These are phyloP conservation scores for Stagonosporopsis cucurbitacearum DNA, from an alignment of 2,329 filamentous ascomycete species.

Conservation along the genomic window DNA sequence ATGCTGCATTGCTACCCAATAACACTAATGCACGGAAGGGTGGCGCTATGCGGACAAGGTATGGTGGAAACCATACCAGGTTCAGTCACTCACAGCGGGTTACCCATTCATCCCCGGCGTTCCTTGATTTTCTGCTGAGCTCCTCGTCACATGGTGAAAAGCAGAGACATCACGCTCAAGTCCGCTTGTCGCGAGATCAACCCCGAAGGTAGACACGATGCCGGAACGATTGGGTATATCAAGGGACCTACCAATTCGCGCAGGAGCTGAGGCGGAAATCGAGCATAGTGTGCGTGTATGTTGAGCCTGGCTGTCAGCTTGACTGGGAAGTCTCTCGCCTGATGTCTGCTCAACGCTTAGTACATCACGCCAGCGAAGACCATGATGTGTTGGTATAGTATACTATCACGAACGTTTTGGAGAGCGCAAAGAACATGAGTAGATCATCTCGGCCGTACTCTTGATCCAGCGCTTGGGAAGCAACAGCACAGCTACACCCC, in stretches of 20 bases:
- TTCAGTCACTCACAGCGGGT: background rate
- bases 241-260: background rate
- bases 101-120: constrained; percentile 5
- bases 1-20: constrained; percentile 6
- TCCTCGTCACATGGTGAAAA: background rate
- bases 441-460: background rate
- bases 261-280: background rate
- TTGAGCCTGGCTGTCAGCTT: background rate
- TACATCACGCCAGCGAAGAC: background rate
- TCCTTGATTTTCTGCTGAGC: background rate
- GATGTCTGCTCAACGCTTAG: background rate
- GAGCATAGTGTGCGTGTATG: too few relatives aligned
- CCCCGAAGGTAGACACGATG: background rate
- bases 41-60: background rate
- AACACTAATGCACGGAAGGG: background rate
- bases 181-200: background rate
- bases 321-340: background rate
- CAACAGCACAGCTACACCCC: background rate
- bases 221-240: background rate
- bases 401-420: background rate
- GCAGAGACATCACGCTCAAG: background rate
- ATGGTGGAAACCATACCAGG: background rate
- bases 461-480: too few relatives aligned
- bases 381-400: background rate
- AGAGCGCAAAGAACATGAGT: background rate